A percentile compares a stretch with the other conserved stretches of the same genome.
Conservation (phyloP, 352 stramenopile species). For the Globisporangium nodosum region DNA sequence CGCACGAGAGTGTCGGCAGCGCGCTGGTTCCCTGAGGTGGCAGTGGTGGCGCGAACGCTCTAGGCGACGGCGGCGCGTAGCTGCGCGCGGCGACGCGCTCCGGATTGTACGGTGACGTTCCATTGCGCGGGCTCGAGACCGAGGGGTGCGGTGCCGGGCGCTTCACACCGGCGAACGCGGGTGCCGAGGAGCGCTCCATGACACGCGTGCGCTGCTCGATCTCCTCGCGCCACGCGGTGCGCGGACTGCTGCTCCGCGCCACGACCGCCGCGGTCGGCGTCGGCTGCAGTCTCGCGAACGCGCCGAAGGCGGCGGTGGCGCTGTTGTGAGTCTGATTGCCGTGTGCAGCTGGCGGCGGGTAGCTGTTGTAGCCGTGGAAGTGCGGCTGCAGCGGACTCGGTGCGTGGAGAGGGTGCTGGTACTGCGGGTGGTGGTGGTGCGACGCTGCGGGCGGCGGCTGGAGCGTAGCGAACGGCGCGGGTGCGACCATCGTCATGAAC, state of each 20-base stretch:
- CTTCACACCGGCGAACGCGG: slow-evolving; percentile 3
- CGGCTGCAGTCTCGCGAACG: slow-evolving; percentile 10
- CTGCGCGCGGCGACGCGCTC: background rate
- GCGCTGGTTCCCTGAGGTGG: background rate
- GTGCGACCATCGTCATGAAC: slow-evolving; percentile 12
- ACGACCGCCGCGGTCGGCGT: background rate
- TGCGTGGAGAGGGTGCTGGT: background rate
- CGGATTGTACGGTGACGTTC: background rate
- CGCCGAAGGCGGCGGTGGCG: slow-evolving; percentile 2
- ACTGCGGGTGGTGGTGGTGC: slow-evolving; percentile 1
- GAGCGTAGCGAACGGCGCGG: background rate
- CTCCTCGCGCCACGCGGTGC: slow-evolving; percentile 9
- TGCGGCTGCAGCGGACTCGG: background rate
- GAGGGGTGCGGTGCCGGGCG: slow-evolving; percentile 2
- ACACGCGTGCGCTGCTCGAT: slow-evolving; percentile 2
- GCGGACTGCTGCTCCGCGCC: background rate
- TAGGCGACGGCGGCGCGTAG: background rate
- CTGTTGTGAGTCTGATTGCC: too few species aligned
- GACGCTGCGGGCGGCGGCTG: background rate
- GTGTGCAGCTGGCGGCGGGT: background rate
- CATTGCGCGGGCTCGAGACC: background rate
- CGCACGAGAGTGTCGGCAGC: slow-evolving; percentile 14
- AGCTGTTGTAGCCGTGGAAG: background rate
- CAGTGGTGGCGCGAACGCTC: background rate
- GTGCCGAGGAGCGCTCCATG: background rate